Evolutionary conservation across 768 basidiomycete species (phyloP), one percentile per base, ranked within the genome.

Genomic region (Xerocomus spinulosus): DNA sequence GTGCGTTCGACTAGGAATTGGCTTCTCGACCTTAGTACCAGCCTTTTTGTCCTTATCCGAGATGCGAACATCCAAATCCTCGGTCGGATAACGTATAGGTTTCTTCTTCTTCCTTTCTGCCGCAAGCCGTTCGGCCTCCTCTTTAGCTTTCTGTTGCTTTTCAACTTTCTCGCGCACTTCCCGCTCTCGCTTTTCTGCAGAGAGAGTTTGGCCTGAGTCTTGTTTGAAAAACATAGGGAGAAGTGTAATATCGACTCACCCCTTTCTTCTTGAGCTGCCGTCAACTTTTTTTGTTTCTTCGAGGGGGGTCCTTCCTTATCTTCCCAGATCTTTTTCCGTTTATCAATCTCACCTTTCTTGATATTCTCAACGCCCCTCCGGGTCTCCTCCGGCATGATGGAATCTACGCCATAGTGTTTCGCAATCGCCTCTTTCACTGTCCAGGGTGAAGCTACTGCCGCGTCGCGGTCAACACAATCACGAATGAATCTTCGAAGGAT

Each of bases 401-500:
- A 82, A 52, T 85, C 81, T 25, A 99, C 84, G 10, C 87, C 88
- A 68, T 92, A 96, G 45, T 83, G 80, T 49, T 78, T 78, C 1
- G 92, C 94, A 47, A 98, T 87, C 6, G 75, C 70, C 2, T 80
- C 80, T 66, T 97, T 97, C 25, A 98, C 93, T 2, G 83, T 85
- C 96, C 96, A 99, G 6, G 96, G 95, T 1, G 92, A 90, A 8
- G 92, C 92, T 23, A 95, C 86, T 9, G 91, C 87, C 14, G 92
- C 78, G 55, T 95, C 92, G 28, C 96, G 83, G 59, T 91, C 87
- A 3, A 99, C 87, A 58, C 92, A 95, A 62, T 98, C 96, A 52
- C 91, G 85, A 49, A 99, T 89, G 69, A 95, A 97, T 14, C 93
- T 86, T 54, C 93, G 90, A 24, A 99, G 80, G 57, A 98, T 95